phyloP scores from a whole-genome alignment of 106 monocot genomes.

The Chionographis japonica region DNA sequence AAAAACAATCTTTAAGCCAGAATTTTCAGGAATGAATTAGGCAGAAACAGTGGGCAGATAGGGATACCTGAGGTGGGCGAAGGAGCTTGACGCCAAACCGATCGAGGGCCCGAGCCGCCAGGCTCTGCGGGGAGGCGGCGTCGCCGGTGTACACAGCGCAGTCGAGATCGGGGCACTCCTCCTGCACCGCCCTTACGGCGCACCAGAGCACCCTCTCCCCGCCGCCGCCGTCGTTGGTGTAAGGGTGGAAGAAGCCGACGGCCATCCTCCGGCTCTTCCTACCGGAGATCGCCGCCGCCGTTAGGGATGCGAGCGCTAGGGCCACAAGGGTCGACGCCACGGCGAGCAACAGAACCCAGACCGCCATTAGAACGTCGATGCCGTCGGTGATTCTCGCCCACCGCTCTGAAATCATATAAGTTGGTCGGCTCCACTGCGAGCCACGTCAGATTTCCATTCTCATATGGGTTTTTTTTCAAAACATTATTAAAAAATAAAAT shows the following conservation, averaged over 20 bases:
- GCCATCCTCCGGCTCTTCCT: conserved; percentile 21
- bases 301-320: conserved; percentile 7
- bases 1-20: too few relatives aligned
- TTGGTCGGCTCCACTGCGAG: too few relatives aligned
- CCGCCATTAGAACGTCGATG: conserved; percentile 20
- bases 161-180: conserved; percentile 49
- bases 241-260: conserved; percentile 92
- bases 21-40: background rate
- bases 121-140: conserved; percentile 54
- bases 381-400: too few relatives aligned
- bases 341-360: conserved; percentile 4
- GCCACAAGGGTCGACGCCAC: conserved; percentile 8
- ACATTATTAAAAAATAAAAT: too few relatives aligned
- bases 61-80: conserved; percentile 43
- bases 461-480: too few relatives aligned
- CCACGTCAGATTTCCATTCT: too few relatives aligned
- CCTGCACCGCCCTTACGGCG: conserved; percentile 77
- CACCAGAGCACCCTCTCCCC: conserved; percentile 98
- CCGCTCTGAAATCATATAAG: too few relatives aligned
- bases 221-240: conserved; percentile 93
- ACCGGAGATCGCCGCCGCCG: conserved; percentile 14
- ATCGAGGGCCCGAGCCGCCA: conserved; percentile 57
- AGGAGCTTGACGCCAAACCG: conserved; percentile 82
- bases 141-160: conserved; percentile 77
- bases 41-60: background rate